phyloP scores from a whole-genome alignment of 73 alveolate species.

The Blepharisma japonicum region DNA sequence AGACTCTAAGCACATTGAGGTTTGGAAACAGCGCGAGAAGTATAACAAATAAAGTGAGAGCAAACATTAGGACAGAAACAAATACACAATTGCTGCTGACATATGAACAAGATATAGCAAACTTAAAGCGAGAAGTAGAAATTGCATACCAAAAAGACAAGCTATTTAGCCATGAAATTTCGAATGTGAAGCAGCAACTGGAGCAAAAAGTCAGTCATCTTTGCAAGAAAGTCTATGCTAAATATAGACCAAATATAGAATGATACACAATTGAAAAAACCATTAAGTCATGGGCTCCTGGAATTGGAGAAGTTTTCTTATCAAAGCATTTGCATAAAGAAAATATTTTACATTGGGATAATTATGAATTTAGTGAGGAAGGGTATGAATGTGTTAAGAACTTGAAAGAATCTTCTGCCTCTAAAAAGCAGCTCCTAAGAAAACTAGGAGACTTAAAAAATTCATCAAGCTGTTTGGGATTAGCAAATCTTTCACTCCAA shows the following conservation, averaged over 20 bases:
- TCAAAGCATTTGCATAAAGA: not conserved
- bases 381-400: too few relatives aligned
- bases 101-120: constrained; percentile 50
- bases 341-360: not conserved
- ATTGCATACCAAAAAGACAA: constrained; percentile 12
- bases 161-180: not conserved
- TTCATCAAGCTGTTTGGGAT: not conserved
- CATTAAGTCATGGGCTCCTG: not conserved
- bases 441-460: not conserved
- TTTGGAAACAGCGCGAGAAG: constrained; percentile 96
- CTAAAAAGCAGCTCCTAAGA: not conserved
- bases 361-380: too few relatives aligned
- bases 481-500: constrained; percentile 13
- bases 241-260: not conserved
- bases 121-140: constrained; percentile 23
- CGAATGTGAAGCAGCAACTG: not conserved
- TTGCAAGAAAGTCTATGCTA: not conserved
- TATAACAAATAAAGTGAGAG: constrained; percentile 85
- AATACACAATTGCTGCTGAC: constrained; percentile 50
- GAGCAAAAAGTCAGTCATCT: not conserved
- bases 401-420: too few relatives aligned
- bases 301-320: not conserved
- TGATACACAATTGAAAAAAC: not conserved
- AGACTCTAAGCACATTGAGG: constrained; percentile 76
- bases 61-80: constrained; percentile 51